Evolutionary conservation across 352 stramenopile genomes (phyloP).

Genomic region (Phytopythium delawarense): DNA sequence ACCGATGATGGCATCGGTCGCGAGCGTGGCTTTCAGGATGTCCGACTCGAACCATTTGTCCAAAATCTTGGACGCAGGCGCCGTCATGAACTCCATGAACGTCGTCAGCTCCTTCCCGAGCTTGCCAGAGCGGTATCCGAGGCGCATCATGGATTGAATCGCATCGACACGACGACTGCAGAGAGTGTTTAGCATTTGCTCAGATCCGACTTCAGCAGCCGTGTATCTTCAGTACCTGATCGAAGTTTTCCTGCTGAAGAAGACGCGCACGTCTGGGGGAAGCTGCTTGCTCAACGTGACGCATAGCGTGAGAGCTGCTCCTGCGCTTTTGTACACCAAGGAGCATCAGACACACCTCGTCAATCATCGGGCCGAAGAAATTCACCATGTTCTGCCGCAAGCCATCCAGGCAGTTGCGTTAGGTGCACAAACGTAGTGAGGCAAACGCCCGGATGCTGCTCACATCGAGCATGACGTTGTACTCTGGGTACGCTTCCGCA

Average conservation of each 20-base stretch:
- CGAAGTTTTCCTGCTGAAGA: slow-evolving; percentile 43
- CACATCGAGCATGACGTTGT: slow-evolving; percentile 80
- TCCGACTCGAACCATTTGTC: slow-evolving; percentile 91
- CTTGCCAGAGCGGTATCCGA: slow-evolving; percentile 60
- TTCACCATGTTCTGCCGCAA: slow-evolving; percentile 58
- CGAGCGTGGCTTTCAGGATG: slow-evolving; percentile 86
- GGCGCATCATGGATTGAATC: slow-evolving; percentile 55
- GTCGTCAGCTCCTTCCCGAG: slow-evolving; percentile 72
- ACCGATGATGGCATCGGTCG: slow-evolving; percentile 91
- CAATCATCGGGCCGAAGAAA: slow-evolving; percentile 80
- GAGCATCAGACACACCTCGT: slow-evolving; percentile 40
- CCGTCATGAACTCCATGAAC: slow-evolving; percentile 88
- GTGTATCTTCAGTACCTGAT: slow-evolving; percentile 22
- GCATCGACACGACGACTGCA: slow-evolving; percentile 57
- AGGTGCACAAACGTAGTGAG: neutral
- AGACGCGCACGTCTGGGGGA: slow-evolving; percentile 65
- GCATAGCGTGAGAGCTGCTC: neutral
- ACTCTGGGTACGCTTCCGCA: slow-evolving; percentile 75
- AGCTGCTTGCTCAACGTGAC: slow-evolving; percentile 22
- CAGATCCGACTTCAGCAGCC: neutral
- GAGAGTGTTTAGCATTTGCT: neutral
- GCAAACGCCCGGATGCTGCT: neutral
- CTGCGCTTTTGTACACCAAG: neutral
- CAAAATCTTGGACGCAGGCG: slow-evolving; percentile 80
- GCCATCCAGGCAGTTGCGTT: neutral